Percentiles rank a stretch among this genome's conserved stretches.
Conservation (phyloP, 164 flowering plant genomes). For the Euptelea pleiosperma region DNA sequence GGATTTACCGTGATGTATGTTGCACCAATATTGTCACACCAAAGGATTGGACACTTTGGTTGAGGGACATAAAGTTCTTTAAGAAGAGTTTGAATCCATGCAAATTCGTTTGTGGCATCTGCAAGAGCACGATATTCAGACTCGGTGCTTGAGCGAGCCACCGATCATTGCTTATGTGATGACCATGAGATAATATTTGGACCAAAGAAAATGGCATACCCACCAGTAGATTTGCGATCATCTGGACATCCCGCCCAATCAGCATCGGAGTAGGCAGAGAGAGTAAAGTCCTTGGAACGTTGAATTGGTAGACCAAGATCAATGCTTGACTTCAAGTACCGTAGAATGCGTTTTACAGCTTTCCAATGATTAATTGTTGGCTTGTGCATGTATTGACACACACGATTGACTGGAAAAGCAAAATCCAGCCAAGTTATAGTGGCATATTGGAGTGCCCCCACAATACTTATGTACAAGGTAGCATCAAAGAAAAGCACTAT, state of each 20-base stretch:
- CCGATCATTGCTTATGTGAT: neutral
- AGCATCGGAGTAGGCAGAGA: constrained; percentile 6
- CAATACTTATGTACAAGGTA: constrained; percentile 2
- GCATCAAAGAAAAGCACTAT: neutral
- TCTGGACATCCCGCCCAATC: neutral
- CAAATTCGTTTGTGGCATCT: neutral
- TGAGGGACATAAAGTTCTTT: neutral
- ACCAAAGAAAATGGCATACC: constrained; percentile 6
- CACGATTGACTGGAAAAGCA: constrained; percentile 4
- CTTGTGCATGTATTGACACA: constrained; percentile 15
- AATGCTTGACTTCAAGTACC: constrained; percentile 4
- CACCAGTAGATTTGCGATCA: neutral
- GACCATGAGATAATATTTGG: constrained; percentile 3
- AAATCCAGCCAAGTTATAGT: constrained; percentile 10
- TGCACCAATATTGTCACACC: neutral
- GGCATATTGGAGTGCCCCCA: constrained; percentile 12
- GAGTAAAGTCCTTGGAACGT: neutral
- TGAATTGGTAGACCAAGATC: constrained; percentile 1
- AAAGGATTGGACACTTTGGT: neutral
- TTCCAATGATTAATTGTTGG: constrained; percentile 1
- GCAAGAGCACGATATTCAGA: neutral
- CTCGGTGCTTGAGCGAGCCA: neutral
- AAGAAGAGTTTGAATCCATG: neutral
- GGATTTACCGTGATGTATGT: neutral
- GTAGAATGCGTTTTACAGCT: constrained; percentile 10